A percentile compares a stretch with the other conserved stretches of the same genome.
These are phyloP conservation scores for Pelargonium australe DNA, from an alignment of 441 rosid genomes.

Conservation along the genomic window DNA sequence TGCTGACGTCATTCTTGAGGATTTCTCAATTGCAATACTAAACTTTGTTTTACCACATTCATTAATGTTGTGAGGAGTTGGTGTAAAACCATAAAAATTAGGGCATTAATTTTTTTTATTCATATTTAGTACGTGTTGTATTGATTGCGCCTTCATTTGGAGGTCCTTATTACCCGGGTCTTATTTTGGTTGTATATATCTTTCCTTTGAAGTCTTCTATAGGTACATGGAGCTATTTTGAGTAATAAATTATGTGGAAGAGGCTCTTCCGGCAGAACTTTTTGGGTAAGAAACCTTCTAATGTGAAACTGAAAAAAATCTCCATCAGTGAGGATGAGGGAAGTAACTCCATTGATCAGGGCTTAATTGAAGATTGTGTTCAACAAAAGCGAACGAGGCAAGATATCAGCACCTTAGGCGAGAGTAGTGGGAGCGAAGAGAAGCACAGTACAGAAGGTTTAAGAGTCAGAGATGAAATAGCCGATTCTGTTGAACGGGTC, in stretches of 20 bases:
- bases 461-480: not conserved
- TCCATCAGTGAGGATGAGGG: not conserved
- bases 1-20: too few species aligned
- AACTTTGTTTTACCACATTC: too few species aligned
- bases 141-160: too few species aligned
- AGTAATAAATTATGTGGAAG: conserved; percentile 1
- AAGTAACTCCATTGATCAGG: not conserved
- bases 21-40: too few species aligned
- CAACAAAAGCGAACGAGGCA: not conserved
- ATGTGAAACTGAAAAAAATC: conserved; percentile 7
- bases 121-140: too few species aligned
- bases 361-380: not conserved
- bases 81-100: too few species aligned
- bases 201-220: not conserved
- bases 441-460: too few species aligned
- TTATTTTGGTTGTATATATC: not conserved
- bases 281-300: conserved; percentile 7
- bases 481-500: not conserved
- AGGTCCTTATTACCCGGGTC: not conserved
- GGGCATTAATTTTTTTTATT: too few species aligned
- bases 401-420: not conserved
- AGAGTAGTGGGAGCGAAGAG: not conserved
- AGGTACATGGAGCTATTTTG: not conserved
- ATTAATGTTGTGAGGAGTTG: too few species aligned
- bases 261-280: conserved; percentile 4